Base-by-base conservation (phyloP, 2,329 filamentous ascomycete genomes). In the Epichloe gansuensis region DNA sequence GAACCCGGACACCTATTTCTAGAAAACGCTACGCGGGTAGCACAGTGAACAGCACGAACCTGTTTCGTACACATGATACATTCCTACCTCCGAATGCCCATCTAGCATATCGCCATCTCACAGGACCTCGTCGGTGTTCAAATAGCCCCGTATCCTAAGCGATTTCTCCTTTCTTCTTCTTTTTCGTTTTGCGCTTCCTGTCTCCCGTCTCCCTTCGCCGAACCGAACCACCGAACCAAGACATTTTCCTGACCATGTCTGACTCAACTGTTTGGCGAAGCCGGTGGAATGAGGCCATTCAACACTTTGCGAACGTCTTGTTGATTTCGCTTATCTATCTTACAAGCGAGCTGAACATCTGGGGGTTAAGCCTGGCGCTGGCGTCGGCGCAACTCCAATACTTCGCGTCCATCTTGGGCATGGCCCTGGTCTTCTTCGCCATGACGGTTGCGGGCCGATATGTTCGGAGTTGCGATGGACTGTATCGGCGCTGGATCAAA, bases 371-470 rank as follows among this genome's bases (percentile, higher is more conserved):
- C 35, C 56, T 63, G 9, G 59, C 60, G 1, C 59, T 76, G 15
- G 57, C 64, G 9, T 55, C 57, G 0, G 61, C 58, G 2, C 51
- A 61, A 3, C 54, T 71, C n/a, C 63, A 71, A 27, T 76, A 74
- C 53, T 72, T 75, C 4, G 68, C 73, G 0, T 68, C 74, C 6
- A 72, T 78, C 43, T 52, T 74, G 35, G 72, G 71, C 36, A 77
- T 78, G 75, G 13, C 66, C 0, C 45, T 70, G 15, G 62, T 71
- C 0, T 72, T 72, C 45, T 51, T 57, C 0, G 40, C 62, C 8
- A 71, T 72, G 64, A 59, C 66, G 2, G 31, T 59, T 0, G 45
- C 63, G 5, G 57, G 55, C 27, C 36, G 55, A 1, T 44, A 60
- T 0, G 59, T 54, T 15, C 52, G 52, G 3, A 51, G 42, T 0